phyloP scores from a whole-genome alignment of 805 yeast species.

The Saccharomycopsis capsularis region DNA sequence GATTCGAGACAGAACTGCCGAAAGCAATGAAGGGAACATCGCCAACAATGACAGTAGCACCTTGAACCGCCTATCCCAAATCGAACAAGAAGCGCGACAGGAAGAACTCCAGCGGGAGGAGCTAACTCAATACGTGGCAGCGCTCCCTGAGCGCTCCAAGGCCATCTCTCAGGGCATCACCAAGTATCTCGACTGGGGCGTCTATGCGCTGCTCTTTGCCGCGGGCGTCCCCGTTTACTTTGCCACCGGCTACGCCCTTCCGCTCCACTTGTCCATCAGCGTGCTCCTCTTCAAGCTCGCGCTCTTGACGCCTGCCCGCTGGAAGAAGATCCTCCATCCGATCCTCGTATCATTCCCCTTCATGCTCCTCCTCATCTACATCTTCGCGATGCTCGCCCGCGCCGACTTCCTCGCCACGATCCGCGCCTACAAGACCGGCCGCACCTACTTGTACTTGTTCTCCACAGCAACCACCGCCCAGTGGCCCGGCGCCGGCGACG shows the following conservation, averaged over 20 bases:
- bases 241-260: constrained; percentile 47
- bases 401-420: constrained; percentile 45
- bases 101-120: constrained; percentile 19
- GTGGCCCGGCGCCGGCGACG: constrained; percentile 81
- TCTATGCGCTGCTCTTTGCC: constrained; percentile 42
- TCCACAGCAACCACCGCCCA: constrained; percentile 25
- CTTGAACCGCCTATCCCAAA: not conserved
- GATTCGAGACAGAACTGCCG: not conserved
- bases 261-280: constrained; percentile 56
- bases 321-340: constrained; percentile 57
- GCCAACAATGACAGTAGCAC: not conserved
- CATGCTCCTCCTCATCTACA: constrained; percentile 56
- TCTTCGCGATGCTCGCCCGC: constrained; percentile 48
- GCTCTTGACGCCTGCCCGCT: constrained; percentile 40
- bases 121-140: constrained; percentile 15
- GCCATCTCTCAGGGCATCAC: constrained; percentile 33
- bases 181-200: constrained; percentile 48
- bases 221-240: constrained; percentile 58
- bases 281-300: constrained; percentile 48
- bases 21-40: not conserved
- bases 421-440: constrained; percentile 57
- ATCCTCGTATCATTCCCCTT: constrained; percentile 57
- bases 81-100: constrained; percentile 13
- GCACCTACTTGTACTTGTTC: constrained; percentile 51
- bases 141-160: constrained; percentile 24